phyloP scores from a whole-genome alignment of 2,329 filamentous ascomycete genomes.

The Diatrype stigma region DNA sequence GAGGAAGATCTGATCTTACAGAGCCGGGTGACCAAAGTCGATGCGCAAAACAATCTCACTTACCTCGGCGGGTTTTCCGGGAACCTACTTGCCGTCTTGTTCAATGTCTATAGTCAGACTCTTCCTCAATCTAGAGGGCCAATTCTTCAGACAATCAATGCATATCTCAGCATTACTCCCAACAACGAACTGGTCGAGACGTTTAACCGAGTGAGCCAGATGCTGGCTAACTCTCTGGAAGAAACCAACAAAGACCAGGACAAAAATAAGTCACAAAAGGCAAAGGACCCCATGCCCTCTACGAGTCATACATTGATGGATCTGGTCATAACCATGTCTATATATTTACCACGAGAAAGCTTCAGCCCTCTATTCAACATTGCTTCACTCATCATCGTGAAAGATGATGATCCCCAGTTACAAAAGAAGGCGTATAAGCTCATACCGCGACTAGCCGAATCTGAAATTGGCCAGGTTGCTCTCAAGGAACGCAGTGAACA shows the following conservation, averaged over 20 bases:
- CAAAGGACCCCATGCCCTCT: constrained; percentile 74
- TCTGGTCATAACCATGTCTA: constrained; percentile 90
- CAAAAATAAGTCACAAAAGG: constrained; percentile 53
- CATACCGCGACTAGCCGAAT: constrained; percentile 83
- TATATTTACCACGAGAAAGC: constrained; percentile 84
- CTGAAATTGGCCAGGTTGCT: constrained; percentile 70
- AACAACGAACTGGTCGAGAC: constrained; percentile 76
- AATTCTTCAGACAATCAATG: constrained; percentile 91
- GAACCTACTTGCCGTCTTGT: constrained; percentile 92
- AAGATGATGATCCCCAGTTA: constrained; percentile 79
- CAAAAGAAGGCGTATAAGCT: constrained; percentile 99
- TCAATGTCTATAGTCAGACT: constrained; percentile 98
- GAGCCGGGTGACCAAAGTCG: constrained; percentile 69
- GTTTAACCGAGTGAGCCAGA: constrained; percentile 79
- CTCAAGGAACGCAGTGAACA: constrained; percentile 71
- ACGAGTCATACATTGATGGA: constrained; percentile 96
- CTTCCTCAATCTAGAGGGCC: constrained; percentile 87
- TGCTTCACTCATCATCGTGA: constrained; percentile 75
- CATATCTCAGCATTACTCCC: constrained; percentile 85
- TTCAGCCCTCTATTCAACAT: constrained; percentile 84
- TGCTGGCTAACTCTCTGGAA: constrained; percentile 70
- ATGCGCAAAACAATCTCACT: constrained; percentile 75
- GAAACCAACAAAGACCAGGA: constrained; percentile 54
- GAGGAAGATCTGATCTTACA: constrained; percentile 72
- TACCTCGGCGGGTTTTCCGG: constrained; percentile 75